These are phyloP conservation scores for Rubroboletus pulcherrimus DNA, from an alignment of 768 basidiomycete genomes.

Conservation along the genomic window DNA sequence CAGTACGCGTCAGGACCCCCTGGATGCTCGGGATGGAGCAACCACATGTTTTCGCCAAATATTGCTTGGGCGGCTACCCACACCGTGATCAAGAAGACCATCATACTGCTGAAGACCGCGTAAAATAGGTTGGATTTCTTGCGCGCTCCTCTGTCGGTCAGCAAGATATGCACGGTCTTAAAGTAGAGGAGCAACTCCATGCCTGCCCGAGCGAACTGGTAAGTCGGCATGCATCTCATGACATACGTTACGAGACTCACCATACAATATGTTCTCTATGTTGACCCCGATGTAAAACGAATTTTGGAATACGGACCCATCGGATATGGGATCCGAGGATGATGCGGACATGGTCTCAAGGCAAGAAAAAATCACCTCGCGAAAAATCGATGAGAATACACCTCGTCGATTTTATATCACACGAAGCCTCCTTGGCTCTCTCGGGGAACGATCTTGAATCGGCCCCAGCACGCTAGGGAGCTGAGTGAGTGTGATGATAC, in stretches of 20 bases:
- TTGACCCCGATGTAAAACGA: constrained; percentile 14
- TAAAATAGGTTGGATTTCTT: constrained; percentile 19
- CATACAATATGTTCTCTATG: constrained; percentile 22
- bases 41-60: constrained; percentile 36
- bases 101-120: constrained; percentile 21
- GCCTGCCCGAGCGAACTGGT: constrained; percentile 9
- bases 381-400: background rate
- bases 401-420: constrained; percentile 3
- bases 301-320: constrained; percentile 5
- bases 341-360: background rate
- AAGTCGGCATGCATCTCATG: background rate
- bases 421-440: background rate
- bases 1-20: constrained; percentile 36
- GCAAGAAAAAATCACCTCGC: background rate
- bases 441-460: background rate
- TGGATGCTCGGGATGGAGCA: constrained; percentile 30
- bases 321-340: background rate
- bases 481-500: background rate
- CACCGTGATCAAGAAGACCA: constrained; percentile 29
- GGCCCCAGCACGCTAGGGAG: background rate
- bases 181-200: constrained; percentile 25
- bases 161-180: constrained; percentile 13
- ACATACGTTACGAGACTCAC: constrained; percentile 4
- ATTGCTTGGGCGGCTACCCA: constrained; percentile 21
- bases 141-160: background rate